Conservation (phyloP, 139 green algal genomes). For the Chlamydomonas urium region DNA sequence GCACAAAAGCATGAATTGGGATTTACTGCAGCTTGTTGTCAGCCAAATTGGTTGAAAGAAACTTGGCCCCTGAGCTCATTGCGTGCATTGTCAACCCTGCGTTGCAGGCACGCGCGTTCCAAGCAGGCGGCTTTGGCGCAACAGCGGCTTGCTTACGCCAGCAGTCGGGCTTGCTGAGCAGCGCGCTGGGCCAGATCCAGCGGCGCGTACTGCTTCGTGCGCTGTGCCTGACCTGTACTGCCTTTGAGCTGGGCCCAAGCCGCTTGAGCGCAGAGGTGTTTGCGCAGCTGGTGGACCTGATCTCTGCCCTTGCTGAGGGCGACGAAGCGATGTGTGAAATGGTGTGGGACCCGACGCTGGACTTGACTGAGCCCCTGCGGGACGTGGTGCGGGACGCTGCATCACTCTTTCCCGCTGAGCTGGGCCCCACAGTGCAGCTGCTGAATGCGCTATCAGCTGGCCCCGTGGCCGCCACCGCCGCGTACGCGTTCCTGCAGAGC, state of each 20-base stretch:
- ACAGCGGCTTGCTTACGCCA: neutral
- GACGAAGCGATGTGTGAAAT: neutral
- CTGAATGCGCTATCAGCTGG: conserved; percentile 25
- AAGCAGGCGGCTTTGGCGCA: conserved; percentile 28
- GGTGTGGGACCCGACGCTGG: conserved; percentile 34
- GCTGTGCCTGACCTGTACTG: conserved; percentile 34
- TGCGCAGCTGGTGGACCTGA: conserved; percentile 21
- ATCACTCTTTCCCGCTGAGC: conserved; percentile 44
- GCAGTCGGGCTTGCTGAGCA: conserved; percentile 4
- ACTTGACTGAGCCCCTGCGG: conserved; percentile 35
- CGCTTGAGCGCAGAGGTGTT: conserved; percentile 22
- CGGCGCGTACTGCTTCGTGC: conserved; percentile 22
- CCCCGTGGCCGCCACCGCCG: conserved; percentile 21
- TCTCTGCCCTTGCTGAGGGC: conserved; percentile 17
- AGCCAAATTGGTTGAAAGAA: no score
- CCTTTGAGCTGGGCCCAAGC: conserved; percentile 44
- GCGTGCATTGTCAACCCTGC: no score
- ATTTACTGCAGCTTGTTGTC: no score
- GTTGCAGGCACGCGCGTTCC: conserved; percentile 11
- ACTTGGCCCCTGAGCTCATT: no score
- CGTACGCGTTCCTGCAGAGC: conserved; percentile 48
- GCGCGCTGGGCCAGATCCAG: conserved; percentile 19
- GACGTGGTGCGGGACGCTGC: conserved; percentile 38
- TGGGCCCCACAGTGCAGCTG: neutral
- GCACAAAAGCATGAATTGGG: no score